Evolutionary conservation across 2,329 filamentous ascomycete species (phyloP), one percentile per base, ranked within the genome.

Genomic region (Fusarium torreyae): DNA sequence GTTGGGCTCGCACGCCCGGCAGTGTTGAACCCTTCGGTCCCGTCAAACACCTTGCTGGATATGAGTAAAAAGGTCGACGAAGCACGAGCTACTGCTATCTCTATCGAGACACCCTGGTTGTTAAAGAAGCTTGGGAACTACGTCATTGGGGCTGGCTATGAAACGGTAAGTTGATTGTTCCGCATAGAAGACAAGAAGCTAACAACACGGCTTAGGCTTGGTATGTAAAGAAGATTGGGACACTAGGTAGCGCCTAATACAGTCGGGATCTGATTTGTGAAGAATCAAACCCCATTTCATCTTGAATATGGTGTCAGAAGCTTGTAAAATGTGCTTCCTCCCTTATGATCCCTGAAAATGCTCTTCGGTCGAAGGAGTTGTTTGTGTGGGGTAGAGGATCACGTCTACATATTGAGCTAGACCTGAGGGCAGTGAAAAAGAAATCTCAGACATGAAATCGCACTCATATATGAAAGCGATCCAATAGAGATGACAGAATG

Each of bases 361-460:
- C 3, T 20, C 18, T 20, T 20, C 18, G 18, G 18, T 20, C 18
- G 18, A 20, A 20, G 22, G 22, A 24, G 22, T 24, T 24, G 22
- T 7, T 24, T 24, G 22, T 24, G 22, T 24, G 22, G 66, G 66
- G 10, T 69, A 69, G 7, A 65, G 65, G 2, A 69, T 52, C 3
- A 71, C 46, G 1, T 77, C 75, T 36, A 77, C 75, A n/a, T 72
- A 77, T 22, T 70, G 60, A 0, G 73, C 68, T 31, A 77, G 76
- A 4, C 76, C 76, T 8, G 76, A 77, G 0, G 76, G 76, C 0
- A 75, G 65, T 0, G 60, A 67, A 2, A 75, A 61, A 0, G 75
- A 76, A n/a, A 77, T 68, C 49, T 77, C 76, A 0, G 76, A 77
- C 10, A 74, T 68, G 24, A 76, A 77, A 31, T 77, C 76, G 1